Evolutionary conservation across 2,329 filamentous ascomycete genomes (phyloP).

Genomic region (Pseudogymnoascus sp.): DNA sequence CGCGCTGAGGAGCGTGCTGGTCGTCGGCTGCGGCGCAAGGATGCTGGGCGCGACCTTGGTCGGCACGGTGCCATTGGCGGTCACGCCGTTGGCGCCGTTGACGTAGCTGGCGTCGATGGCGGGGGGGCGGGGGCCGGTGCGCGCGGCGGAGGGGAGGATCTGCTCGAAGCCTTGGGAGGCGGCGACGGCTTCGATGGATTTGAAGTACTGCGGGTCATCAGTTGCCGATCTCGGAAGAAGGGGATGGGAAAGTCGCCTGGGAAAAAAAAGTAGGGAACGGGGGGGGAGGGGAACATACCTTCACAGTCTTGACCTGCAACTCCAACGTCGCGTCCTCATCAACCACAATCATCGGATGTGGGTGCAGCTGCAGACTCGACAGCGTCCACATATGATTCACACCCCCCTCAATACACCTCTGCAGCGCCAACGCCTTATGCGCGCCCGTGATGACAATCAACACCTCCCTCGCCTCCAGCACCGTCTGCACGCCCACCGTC

Average conservation of each 20-base stretch:
- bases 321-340: constrained; percentile 73
- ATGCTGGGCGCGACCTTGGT: constrained; percentile 33
- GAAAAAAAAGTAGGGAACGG: too few relatives aligned
- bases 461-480: constrained; percentile 72
- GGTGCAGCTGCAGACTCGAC: constrained; percentile 71
- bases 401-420: constrained; percentile 72
- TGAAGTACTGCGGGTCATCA: constrained; percentile 64
- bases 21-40: constrained; percentile 46
- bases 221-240: too few relatives aligned
- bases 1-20: constrained; percentile 44
- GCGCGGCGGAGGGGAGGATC: constrained; percentile 47
- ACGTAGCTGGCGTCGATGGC: constrained; percentile 16
- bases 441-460: constrained; percentile 68
- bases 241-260: too few relatives aligned
- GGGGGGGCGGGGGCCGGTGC: constrained; percentile 37
- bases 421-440: constrained; percentile 71
- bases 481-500: constrained; percentile 77
- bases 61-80: not conserved
- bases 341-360: constrained; percentile 72
- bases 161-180: constrained; percentile 49
- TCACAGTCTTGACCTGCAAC: constrained; percentile 66
- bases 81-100: constrained; percentile 19
- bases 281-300: constrained; percentile 35
- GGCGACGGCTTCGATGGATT: constrained; percentile 60
- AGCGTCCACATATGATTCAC: constrained; percentile 91